phyloP scores from a whole-genome alignment of 2,329 filamentous ascomycete genomes.

The Fusarium sarcochroum region DNA sequence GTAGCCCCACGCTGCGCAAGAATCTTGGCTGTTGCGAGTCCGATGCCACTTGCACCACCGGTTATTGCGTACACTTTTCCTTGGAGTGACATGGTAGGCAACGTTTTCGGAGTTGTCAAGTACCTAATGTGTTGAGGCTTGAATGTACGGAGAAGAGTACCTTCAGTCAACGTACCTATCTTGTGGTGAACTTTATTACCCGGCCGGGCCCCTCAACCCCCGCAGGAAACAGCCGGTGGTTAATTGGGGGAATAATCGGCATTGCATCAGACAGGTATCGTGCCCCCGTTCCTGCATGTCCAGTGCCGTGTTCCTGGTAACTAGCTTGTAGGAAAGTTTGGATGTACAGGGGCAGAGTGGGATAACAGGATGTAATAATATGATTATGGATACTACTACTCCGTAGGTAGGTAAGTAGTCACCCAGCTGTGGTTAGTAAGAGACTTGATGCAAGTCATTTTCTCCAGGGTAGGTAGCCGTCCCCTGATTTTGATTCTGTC shows the following conservation, averaged over 20 bases:
- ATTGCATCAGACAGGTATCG: not conserved
- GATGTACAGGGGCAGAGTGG: not conserved
- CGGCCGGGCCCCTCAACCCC: conserved; percentile 24
- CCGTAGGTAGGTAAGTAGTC: not conserved
- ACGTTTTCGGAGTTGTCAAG: not conserved
- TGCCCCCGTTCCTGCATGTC: not conserved
- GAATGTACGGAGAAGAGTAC: not conserved
- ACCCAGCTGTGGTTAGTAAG: not conserved
- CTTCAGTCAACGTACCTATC: not conserved
- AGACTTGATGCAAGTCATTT: not conserved
- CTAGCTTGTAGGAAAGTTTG: not conserved
- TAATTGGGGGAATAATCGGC: conserved; percentile 28
- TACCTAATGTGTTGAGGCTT: not conserved
- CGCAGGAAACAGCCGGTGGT: conserved; percentile 17
- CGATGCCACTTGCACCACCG: conserved; percentile 61
- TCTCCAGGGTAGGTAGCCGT: conserved; percentile 5
- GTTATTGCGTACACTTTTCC: conserved; percentile 59
- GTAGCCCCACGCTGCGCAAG: conserved; percentile 55
- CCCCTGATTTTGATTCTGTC: no score
- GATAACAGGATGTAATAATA: no score
- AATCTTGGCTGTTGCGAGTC: conserved; percentile 57
- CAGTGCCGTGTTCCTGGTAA: not conserved
- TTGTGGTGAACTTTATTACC: conserved; percentile 11
- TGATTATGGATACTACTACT: no score
- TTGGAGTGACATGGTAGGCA: conserved; percentile 48